Base-by-base conservation (phyloP, 148 eudicot species). In the Linanthus parryae region DNA sequence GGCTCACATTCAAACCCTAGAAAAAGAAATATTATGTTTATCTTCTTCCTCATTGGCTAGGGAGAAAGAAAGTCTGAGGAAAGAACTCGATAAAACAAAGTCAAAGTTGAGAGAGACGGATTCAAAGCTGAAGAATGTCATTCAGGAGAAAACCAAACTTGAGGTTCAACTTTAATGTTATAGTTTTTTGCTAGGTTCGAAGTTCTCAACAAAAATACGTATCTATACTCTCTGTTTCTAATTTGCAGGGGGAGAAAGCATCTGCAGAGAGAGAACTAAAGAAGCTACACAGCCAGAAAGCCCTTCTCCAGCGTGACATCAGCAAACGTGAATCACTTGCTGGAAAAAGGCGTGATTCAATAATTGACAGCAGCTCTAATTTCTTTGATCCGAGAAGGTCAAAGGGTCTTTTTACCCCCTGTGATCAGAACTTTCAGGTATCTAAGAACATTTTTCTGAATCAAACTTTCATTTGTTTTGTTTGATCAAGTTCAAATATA, bases 71-170 rank as follows among this genome's bases (percentile, higher is more conserved):
- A 81, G 59, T 41, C 58, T 92, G 60, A 70, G 99, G 66, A 92
- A 92, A 73, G 99, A 92, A 34, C 78, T 87, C 22, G 96, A 92
- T 80, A 92, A 92, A 72, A 77, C 90, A 48, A 92, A 63, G 68
- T 38, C 78, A 3, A 87, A 79, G 48, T 60, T 87, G 73, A 88
- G 74, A 73, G 99, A 92, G 28, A 78, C 86, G 0, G 99, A 92
- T 27, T 79, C 30, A 49, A 92, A 88, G 82, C 81, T 87, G 44
- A 84, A 70, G 71, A 92, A 79, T 78, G 60, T 73, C 26, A 72
- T 92, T 33, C 99, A 92, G 73, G 99, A 92, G 69, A 92, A 84
- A 70, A 92, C 96, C 55, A 92, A 88, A 58, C 79, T 92, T 33
- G 96, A 88, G 99, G 99, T 92, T 54, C 62, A 56, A 34, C 15